Evolutionary conservation across 495 filamentous ascomycete species (phyloP), one percentile per base, ranked within the genome.

Genomic region (Tuber microsphaerosporum): DNA sequence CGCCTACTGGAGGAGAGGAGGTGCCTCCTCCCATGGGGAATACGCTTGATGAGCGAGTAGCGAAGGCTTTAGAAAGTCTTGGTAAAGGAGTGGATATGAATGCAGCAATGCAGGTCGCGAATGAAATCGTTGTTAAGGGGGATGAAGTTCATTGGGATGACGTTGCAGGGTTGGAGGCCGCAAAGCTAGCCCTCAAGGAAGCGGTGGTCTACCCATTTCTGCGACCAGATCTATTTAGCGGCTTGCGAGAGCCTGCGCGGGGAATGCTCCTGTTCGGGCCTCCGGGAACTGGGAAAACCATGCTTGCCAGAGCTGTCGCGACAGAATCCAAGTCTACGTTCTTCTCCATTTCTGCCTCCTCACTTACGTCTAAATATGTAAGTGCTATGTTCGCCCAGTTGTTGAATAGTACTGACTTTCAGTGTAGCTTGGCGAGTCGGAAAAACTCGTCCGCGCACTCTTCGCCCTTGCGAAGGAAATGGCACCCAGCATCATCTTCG

Each of bases 231-330:
- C 86, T 99, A 17, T 99, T 99, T 84, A 93, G 93, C 86, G 95
- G 95, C 1, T 87, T 99, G 6, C 91, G 95, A 6, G 95, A 99
- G 82, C 95, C 95, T 16, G 95, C 94, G 19, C 87, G 94, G 68
- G 95, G 95, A 1, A 97, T 99, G 93, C 86, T 99, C 2, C 88
- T 99, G 6, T 99, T 99, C 81, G 95, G 95, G 2, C 95, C 95
- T 19, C 95, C 95, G 0, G 95, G 95, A 16, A 99, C 95, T 0
- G 95, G 95, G 65, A 98, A 99, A 84, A 99, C 95, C 1, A 99
- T 99, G 95, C 87, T 99, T 12, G 95, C 95, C 2, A 88, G 95
- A 72, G 94, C 94, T 34, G 95, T 98, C 6, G 95, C 95, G 2
- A 98, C 96, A 0, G 96, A 98, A 83, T 95, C 92, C 42, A 90